Base-by-base conservation (phyloP, 176 grass and related monocot species). In the Tuctoria greenei region DNA sequence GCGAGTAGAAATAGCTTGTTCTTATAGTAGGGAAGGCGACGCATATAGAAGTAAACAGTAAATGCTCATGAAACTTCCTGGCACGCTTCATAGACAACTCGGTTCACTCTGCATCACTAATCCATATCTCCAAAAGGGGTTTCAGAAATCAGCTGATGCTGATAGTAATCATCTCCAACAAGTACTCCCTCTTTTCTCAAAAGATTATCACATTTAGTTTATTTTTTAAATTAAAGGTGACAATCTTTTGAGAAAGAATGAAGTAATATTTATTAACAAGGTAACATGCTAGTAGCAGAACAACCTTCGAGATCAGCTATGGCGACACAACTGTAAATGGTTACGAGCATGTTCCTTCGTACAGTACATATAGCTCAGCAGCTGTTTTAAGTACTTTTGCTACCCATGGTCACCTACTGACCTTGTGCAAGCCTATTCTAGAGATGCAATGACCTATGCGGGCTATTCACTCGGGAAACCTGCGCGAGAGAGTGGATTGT, bases 221-320 rank as follows among this genome's bases (percentile, higher is more conserved):
- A n/a, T n/a, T n/a, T n/a, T n/a, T n/a, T n/a, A n/a, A n/a, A n/a
- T n/a, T n/a, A n/a, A n/a, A n/a, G n/a, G n/a, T n/a, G n/a, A n/a
- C n/a, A n/a, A n/a, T n/a, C n/a, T n/a, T n/a, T n/a, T n/a, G n/a
- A n/a, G n/a, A n/a, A n/a, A n/a, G n/a, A n/a, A n/a, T n/a, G n/a
- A n/a, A n/a, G n/a, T n/a, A 56, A 77, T 70, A 86, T 82, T 64
- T 70, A 86, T 82, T 64, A 65, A 79, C 83, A 89, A 10, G 41
- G 57, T 57, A 55, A 47, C 7, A 17, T n/a, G n/a, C n/a, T n/a
- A 74, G 51, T 51, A 11, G 7, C 74, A 63, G 52, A 21, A 52
- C 44, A 14, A 46, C 3, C 12, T 46, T 46, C 2, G 13, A 57
- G 36, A 80, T 69, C 26, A 23, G 25, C 36, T 79, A 67, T 52